Evolutionary conservation across 768 basidiomycete genomes (phyloP).

Genomic region (Lactifluus volemus): DNA sequence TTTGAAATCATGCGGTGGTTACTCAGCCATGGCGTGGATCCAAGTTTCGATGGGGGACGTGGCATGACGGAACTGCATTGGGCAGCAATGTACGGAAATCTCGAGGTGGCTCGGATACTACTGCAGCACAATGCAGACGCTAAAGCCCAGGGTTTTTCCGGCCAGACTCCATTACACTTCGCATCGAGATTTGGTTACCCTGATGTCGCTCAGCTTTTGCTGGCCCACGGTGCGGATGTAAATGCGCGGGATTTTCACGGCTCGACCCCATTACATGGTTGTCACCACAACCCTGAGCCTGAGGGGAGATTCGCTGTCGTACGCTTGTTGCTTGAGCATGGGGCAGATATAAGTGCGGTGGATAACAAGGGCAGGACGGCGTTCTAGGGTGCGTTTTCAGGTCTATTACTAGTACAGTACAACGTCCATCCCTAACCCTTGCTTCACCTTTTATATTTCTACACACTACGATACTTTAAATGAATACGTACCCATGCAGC

Average conservation of each 20-base stretch:
- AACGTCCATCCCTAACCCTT: no score
- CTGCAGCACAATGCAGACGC: not conserved
- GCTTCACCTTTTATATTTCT: no score
- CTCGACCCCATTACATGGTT: not conserved
- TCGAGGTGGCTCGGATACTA: not conserved
- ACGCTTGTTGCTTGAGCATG: not conserved
- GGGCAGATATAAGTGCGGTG: not conserved
- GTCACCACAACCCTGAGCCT: not conserved
- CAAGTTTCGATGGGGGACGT: not conserved
- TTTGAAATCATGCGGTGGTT: not conserved
- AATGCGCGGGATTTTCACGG: not conserved
- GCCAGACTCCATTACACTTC: not conserved
- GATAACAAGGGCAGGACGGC: not conserved
- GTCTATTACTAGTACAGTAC: no score
- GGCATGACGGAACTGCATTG: not conserved
- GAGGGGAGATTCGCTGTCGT: not conserved
- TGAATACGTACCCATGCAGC: no score
- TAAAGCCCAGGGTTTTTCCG: constrained; percentile 19
- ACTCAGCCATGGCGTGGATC: not conserved
- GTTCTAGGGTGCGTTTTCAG: no score
- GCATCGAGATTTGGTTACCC: not conserved
- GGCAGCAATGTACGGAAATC: not conserved
- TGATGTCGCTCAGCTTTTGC: not conserved
- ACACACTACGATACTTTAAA: no score
- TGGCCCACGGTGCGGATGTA: not conserved